Evolutionary conservation across 352 stramenopile genomes (phyloP).

Genomic region (Phytophthora foliorum): DNA sequence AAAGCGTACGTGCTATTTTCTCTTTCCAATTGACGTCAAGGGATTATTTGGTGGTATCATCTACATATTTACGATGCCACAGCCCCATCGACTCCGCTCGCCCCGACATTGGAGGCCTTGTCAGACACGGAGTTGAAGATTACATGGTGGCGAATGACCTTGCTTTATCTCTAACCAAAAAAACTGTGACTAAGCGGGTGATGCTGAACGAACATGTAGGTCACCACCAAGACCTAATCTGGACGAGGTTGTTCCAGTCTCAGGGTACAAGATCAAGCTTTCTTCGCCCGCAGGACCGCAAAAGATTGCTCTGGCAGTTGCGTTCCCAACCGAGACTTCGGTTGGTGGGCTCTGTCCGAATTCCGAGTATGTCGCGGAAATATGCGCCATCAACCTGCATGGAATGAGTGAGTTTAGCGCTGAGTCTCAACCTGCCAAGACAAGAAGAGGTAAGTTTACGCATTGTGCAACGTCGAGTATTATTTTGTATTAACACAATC

Average conservation of each 20-base stretch:
- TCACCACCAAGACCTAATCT: constrained; percentile 34
- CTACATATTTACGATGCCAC: background rate
- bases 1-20: constrained; percentile 39
- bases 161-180: background rate
- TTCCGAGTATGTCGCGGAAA: constrained; percentile 52
- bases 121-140: constrained; percentile 39
- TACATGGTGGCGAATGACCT: constrained; percentile 38
- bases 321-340: constrained; percentile 36
- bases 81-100: constrained; percentile 49
- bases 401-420: constrained; percentile 64
- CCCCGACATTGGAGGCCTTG: constrained; percentile 29
- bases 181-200: background rate
- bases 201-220: constrained; percentile 25
- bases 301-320: constrained; percentile 40
- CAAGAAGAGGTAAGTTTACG: constrained; percentile 35
- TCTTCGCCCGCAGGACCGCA: constrained; percentile 1
- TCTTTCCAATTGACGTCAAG: background rate
- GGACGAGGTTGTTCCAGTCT: constrained; percentile 67
- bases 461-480: background rate
- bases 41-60: background rate
- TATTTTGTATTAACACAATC: background rate
- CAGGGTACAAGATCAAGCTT: constrained; percentile 71
- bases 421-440: constrained; percentile 40
- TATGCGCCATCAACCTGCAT: constrained; percentile 68
- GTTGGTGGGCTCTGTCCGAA: constrained; percentile 47